Percentiles rank a stretch among this genome's conserved stretches.
Evolutionary conservation across 331 rosid species (phyloP).

Genomic region (Dryas integrifolia): DNA sequence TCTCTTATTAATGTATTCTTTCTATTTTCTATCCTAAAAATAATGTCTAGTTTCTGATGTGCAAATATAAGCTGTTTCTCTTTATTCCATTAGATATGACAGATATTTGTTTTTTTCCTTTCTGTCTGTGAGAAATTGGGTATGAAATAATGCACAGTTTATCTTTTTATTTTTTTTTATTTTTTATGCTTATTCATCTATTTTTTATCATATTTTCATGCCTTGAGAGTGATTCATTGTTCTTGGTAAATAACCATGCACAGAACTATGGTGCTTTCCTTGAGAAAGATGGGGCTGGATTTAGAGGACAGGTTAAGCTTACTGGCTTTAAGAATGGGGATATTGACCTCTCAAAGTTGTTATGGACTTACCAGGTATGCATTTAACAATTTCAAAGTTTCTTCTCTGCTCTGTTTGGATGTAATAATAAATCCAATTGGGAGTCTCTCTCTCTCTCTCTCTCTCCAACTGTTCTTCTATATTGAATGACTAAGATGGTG

Average conservation of each 20-base stretch:
- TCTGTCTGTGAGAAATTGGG: too few species aligned
- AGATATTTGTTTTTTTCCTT: not conserved
- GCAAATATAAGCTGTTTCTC: not conserved
- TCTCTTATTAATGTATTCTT: not conserved
- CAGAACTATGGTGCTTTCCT: constrained; percentile 91
- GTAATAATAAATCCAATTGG: not conserved
- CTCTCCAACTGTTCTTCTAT: not conserved
- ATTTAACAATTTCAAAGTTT: constrained; percentile 4
- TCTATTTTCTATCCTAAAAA: not conserved
- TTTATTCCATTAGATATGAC: not conserved
- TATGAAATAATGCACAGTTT: too few species aligned
- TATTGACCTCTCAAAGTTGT: constrained; percentile 64
- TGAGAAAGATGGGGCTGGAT: constrained; percentile 94
- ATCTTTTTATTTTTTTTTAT: not conserved
- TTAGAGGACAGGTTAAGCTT: constrained; percentile 69
- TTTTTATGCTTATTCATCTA: not conserved
- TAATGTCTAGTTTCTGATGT: not conserved
- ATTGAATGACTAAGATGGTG: not conserved
- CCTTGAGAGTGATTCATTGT: not conserved
- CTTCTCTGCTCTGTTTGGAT: not conserved
- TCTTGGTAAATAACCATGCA: not conserved
- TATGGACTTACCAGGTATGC: constrained; percentile 91
- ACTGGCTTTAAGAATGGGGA: constrained; percentile 72
- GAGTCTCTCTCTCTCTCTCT: not conserved
- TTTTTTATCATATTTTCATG: not conserved